Base-by-base conservation (phyloP, 2,329 filamentous ascomycete genomes). In the Fulvia fulva region DNA sequence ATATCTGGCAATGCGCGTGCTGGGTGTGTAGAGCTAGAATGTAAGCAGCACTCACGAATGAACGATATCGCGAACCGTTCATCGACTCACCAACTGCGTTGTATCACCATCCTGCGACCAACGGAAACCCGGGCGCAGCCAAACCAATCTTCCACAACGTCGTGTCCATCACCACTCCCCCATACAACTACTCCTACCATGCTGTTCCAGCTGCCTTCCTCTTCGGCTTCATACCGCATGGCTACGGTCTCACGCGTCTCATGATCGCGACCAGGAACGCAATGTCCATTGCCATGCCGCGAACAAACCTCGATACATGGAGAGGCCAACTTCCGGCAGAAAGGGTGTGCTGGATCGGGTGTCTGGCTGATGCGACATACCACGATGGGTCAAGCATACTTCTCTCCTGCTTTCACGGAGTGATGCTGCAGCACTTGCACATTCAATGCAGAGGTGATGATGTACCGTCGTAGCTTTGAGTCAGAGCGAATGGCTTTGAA, bases 301-400 rank as follows among this genome's bases (percentile, higher is more conserved):
- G 67, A 23, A 67, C 62, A 7, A 69, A 67, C 47, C 65, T 69
- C 57, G 65, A 68, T 1, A 57, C 52, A 12, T 69, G 65, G 65
- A 68, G 66, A 50, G 50, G 50, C 49, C 64, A 62, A 37, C 58
- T 69, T 2, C 63, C 65, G n/a, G n/a, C n/a, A n/a, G n/a, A n/a
- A 34, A 34, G 30, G 16, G 16, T 3, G 30, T 41, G 37, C 37
- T 41, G 37, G n/a, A 41, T 19, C 37, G 37, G n/a, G 14, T 41
- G n/a, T 41, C 14, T 41, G 37, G 16, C 37, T n/a, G 37, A 41
- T 19, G 37, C n/a, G 7, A 28, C 14, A 25, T 45, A 30, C 25
- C 28, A 16, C 22, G 11, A 30, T 37, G 25, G 34, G 43, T 12
- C 37, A 41, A 7, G 37, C 14, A 45, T 51, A n/a, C 37, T 41